A percentile compares a stretch with the other conserved stretches of the same genome.
These are phyloP conservation scores for Zymoseptoria brevis DNA, from an alignment of 2,329 filamentous ascomycete genomes.

Conservation along the genomic window DNA sequence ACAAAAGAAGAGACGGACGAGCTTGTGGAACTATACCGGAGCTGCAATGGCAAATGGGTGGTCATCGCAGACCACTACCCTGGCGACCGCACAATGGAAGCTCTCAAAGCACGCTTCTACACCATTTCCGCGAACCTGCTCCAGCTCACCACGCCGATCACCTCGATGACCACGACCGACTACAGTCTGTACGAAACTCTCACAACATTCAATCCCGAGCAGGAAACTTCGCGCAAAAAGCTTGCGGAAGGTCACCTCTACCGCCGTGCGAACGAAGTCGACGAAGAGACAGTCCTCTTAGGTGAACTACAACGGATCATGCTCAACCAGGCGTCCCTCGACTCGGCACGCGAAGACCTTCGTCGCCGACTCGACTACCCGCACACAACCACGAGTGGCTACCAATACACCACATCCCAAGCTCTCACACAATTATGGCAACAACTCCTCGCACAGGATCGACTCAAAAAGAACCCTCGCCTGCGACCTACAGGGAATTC, in stretches of 20 bases:
- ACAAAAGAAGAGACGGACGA: constrained; percentile 91
- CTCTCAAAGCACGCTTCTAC: constrained; percentile 88
- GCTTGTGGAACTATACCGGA: constrained; percentile 63
- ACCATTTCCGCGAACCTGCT: constrained; percentile 76
- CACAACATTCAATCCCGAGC: constrained; percentile 72
- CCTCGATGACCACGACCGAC: constrained; percentile 80
- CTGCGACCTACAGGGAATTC: constrained; percentile 28
- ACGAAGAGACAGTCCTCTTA: constrained; percentile 83
- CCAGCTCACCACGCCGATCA: constrained; percentile 67
- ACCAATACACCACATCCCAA: constrained; percentile 66
- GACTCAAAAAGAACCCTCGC: constrained; percentile 72
- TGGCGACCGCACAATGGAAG: constrained; percentile 63
- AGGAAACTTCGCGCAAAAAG: constrained; percentile 73
- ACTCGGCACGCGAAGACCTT: constrained; percentile 79
- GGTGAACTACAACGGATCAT: constrained; percentile 89
- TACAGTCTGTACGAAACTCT: constrained; percentile 78
- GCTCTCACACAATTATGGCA: constrained; percentile 74
- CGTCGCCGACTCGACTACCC: constrained; percentile 73
- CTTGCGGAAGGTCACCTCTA: constrained; percentile 73
- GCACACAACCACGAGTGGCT: constrained; percentile 47
- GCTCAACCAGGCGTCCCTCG: constrained; percentile 74
- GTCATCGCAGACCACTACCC: constrained; percentile 82
- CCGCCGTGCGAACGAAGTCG: constrained; percentile 76
- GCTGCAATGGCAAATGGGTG: constrained; percentile 84
- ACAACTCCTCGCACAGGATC: constrained; percentile 73